phyloP scores from a whole-genome alignment of 176 grass and related monocot species.

The Aegilops tauschii region DNA sequence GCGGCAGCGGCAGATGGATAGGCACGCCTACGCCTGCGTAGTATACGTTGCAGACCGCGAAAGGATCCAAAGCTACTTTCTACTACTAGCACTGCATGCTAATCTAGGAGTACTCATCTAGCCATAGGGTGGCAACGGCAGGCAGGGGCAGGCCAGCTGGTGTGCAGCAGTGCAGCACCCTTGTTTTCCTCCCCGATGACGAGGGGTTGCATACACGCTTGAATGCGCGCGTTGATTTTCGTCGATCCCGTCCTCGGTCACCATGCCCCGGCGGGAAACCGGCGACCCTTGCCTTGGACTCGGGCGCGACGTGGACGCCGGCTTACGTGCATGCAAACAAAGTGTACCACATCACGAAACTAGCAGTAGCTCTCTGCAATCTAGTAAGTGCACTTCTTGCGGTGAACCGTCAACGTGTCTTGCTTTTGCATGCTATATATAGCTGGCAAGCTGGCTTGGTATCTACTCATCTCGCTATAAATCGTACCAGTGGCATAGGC shows the following conservation, averaged over 20 bases:
- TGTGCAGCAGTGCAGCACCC: background rate
- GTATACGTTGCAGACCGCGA: background rate
- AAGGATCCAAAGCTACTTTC: background rate
- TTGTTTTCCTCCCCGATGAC: background rate
- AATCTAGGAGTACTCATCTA: background rate
- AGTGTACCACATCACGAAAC: background rate
- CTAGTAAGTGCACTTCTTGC: background rate
- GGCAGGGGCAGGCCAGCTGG: background rate
- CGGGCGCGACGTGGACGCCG: background rate
- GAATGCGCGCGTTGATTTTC: background rate
- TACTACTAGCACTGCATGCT: background rate
- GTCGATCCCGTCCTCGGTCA: background rate
- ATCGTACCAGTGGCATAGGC: no score
- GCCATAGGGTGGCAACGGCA: background rate
- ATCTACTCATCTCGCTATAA: background rate
- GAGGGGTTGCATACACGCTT: background rate
- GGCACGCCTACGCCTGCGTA: background rate
- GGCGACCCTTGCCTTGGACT: background rate
- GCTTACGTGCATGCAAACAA: constrained; percentile 24
- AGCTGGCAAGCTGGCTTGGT: background rate
- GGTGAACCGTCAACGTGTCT: background rate
- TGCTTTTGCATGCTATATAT: background rate
- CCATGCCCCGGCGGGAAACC: constrained; percentile 26
- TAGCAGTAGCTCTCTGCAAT: background rate
- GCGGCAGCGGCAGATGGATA: background rate